Conservation (phyloP, 202 grass and related monocot species). For the Hordeum pubiflorum region DNA sequence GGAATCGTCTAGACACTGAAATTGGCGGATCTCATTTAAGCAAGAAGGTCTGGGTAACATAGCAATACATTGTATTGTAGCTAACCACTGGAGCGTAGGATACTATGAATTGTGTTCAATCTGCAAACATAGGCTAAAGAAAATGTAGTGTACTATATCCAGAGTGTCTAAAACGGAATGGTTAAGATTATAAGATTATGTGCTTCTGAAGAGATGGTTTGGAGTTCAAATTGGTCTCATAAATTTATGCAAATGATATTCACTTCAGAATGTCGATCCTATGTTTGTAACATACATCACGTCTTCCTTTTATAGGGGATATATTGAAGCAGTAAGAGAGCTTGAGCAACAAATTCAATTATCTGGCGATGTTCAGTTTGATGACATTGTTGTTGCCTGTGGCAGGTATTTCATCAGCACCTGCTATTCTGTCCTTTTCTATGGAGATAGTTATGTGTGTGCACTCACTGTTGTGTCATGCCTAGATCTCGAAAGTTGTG, state of each 20-base stretch:
- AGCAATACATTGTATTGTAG: not conserved
- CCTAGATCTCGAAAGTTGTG: not conserved
- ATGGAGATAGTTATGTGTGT: not conserved
- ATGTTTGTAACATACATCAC: not conserved
- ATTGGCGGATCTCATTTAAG: not conserved
- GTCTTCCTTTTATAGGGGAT: constrained; percentile 62
- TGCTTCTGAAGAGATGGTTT: not conserved
- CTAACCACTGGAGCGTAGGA: not conserved
- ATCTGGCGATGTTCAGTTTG: constrained; percentile 51
- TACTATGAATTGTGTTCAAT: not conserved
- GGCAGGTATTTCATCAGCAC: constrained; percentile 53
- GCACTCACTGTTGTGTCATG: not conserved
- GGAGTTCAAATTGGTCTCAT: not conserved
- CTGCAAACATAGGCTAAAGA: not conserved
- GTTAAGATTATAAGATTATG: not conserved
- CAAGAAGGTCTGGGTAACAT: not conserved
- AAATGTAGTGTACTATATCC: not conserved
- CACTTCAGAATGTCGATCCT: not conserved
- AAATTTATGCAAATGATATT: not conserved
- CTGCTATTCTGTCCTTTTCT: not conserved
- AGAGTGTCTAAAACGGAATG: not conserved
- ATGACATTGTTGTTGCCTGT: constrained; percentile 85
- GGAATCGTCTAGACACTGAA: not conserved
- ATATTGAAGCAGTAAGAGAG: constrained; percentile 84
- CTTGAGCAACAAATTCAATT: constrained; percentile 65